Conservation (phyloP, 257 asterid genomes). For the Solanum pennellii region DNA sequence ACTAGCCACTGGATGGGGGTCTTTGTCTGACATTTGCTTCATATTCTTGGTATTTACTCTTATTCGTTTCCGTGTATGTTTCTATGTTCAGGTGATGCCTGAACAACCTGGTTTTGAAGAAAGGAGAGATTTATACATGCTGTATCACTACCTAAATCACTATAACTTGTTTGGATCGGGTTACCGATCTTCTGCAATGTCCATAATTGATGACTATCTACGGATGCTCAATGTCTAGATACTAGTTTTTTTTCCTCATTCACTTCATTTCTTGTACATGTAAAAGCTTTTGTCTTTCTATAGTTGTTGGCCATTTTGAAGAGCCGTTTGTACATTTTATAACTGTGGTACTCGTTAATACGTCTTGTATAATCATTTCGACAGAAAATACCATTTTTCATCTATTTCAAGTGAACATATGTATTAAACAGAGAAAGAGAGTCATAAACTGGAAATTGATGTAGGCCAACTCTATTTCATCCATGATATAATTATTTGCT, state of each 20-base stretch:
- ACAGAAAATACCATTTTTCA: not conserved
- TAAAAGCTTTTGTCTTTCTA: not conserved
- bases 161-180: constrained; percentile 92
- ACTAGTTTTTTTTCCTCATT: not conserved
- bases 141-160: constrained; percentile 90
- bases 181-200: constrained; percentile 71
- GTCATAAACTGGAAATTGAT: not conserved
- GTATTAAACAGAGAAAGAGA: not conserved
- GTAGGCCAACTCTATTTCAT: not conserved
- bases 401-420: not conserved
- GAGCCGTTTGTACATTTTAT: not conserved
- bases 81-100: constrained; percentile 66
- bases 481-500: not conserved
- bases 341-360: not conserved
- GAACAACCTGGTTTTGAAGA: constrained; percentile 59
- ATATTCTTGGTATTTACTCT: not conserved
- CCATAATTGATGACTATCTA: constrained; percentile 71
- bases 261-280: not conserved
- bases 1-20: not conserved
- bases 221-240: constrained; percentile 42
- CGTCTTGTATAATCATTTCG: not conserved
- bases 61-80: not conserved
- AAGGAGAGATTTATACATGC: constrained; percentile 68
- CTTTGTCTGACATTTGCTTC: not conserved
- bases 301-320: not conserved